Conservation (phyloP, 2,329 filamentous ascomycete species). For the Ilyonectria sp. region DNA sequence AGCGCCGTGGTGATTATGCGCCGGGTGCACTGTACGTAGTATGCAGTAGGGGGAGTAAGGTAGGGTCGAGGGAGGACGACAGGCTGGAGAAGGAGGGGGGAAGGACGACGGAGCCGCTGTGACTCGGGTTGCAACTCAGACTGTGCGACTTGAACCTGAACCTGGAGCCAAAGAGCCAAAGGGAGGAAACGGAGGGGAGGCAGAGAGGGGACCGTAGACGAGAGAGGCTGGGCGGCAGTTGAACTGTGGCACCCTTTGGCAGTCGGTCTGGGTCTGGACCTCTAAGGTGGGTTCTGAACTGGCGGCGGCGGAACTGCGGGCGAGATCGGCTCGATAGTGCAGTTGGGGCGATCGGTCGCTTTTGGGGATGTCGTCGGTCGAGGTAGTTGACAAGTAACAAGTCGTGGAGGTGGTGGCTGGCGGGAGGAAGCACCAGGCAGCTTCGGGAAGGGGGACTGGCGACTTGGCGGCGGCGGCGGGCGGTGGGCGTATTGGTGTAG, state of each 20-base stretch:
- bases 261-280: conserved; percentile 42
- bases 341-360: conserved; percentile 35
- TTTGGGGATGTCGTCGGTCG: conserved; percentile 36
- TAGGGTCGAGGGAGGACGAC: conserved; percentile 18
- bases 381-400: conserved; percentile 14
- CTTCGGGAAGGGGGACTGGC: not conserved
- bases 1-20: conserved; percentile 42
- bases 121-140: conserved; percentile 16
- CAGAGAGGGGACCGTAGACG: conserved; percentile 20
- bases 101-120: not conserved
- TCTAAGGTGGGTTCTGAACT: conserved; percentile 42
- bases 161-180: conserved; percentile 13
- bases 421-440: conserved; percentile 28
- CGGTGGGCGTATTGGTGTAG: not conserved
- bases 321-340: conserved; percentile 41
- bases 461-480: not conserved
- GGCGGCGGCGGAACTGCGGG: conserved; percentile 43
- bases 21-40: conserved; percentile 39
- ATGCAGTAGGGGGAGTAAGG: conserved; percentile 4
- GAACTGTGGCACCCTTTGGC: conserved; percentile 34
- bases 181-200: conserved; percentile 22
- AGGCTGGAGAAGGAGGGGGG: conserved; percentile 25
- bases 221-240: conserved; percentile 39
- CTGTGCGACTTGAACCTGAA: not conserved
- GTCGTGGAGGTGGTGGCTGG: conserved; percentile 17